These are phyloP conservation scores for Prototheca wickerhamii DNA, from an alignment of 163 green algal genomes.

Conservation along the genomic window DNA sequence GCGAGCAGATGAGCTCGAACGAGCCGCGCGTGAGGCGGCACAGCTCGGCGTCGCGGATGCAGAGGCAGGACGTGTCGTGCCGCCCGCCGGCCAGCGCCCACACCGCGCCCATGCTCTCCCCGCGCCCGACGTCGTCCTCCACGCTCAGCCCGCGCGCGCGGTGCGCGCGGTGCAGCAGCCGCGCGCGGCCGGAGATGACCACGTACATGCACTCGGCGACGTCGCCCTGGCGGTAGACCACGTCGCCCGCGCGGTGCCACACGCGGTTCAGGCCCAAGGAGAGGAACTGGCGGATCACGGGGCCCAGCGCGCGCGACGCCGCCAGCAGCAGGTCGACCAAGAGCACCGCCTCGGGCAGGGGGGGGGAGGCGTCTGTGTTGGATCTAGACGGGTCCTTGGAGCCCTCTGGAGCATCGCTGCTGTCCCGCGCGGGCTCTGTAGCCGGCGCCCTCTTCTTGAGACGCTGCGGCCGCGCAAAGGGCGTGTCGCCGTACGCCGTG, in stretches of 20 bases:
- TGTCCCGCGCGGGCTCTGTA: too few relatives aligned
- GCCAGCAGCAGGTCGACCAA: constrained; percentile 52
- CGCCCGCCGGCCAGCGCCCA: constrained; percentile 46
- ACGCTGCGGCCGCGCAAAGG: too few relatives aligned
- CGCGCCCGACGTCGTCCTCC: constrained; percentile 55
- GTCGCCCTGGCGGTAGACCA: constrained; percentile 52
- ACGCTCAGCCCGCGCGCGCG: constrained; percentile 17
- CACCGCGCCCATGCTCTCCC: constrained; percentile 60
- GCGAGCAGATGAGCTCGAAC: constrained; percentile 33
- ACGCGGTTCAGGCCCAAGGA: constrained; percentile 63
- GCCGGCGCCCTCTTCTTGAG: too few relatives aligned
- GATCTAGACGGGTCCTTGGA: too few relatives aligned
- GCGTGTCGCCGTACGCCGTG: too few relatives aligned
- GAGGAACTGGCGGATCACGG: constrained; percentile 61
- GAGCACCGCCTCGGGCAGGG: constrained; percentile 4
- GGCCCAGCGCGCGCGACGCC: constrained; percentile 44
- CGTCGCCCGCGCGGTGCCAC: constrained; percentile 61
- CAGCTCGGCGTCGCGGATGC: constrained; percentile 60
- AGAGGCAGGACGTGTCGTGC: constrained; percentile 65
- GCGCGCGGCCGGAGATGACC: constrained; percentile 57
- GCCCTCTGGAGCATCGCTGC: too few relatives aligned
- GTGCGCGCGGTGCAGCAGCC: constrained; percentile 32
- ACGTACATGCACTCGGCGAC: constrained; percentile 58
- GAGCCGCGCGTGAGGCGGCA: constrained; percentile 52
- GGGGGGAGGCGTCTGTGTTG: too few relatives aligned